Evolutionary conservation across 1,284 basidiomycete genomes (phyloP), one percentile per base, ranked within the genome.

Genomic region (Sporisorium iseilematis-ciliati): DNA sequence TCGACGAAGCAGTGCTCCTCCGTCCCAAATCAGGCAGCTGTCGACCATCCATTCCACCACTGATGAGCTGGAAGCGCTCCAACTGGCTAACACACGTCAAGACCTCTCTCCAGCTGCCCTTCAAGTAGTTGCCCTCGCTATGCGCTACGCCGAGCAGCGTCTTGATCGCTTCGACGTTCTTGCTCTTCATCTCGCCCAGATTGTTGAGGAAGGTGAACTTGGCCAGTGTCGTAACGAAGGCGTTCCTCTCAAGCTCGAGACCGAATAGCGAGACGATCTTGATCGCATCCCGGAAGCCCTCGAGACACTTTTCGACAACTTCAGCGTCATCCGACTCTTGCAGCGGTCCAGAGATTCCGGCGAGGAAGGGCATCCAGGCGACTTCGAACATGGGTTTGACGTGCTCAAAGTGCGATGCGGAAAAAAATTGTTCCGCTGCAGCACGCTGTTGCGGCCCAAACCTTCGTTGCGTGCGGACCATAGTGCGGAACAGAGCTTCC

Each of bases 21-120:
- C 92, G 89, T 46, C 91, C 90, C 41, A 90, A 83, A 66, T 97
- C 95, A 1, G 92, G 90, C 14, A 95, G 87, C 65, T 95, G 94
- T 52, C 86, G 77, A 48, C 86, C 85, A 56, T 87, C 86, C 55
- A 87, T 82, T 10, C 85, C 85, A 14, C 82, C 78, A 40, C 79
- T 79, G 65, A 85, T 84, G 16, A 85, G 77, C 74, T 85, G 84
- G 79, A 85, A 85, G 5, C 84, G 75, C 64, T 85, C 84, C 42
- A 85, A 67, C 68, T 84, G 83, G 57, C 79, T 82, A 45, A 85
- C 84, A 59, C 84, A 85, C 6, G 83, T 82, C 23, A 85, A 65
- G 33, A 85, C 75, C 65, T 85, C 84, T n/a, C 82, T 65, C 84
- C 84, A 85, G 59, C 79, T 82, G 33, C 84, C 81, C 45, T 80